Conservation (phyloP, 2,329 filamentous ascomycete genomes). For the Phoma sp. region DNA sequence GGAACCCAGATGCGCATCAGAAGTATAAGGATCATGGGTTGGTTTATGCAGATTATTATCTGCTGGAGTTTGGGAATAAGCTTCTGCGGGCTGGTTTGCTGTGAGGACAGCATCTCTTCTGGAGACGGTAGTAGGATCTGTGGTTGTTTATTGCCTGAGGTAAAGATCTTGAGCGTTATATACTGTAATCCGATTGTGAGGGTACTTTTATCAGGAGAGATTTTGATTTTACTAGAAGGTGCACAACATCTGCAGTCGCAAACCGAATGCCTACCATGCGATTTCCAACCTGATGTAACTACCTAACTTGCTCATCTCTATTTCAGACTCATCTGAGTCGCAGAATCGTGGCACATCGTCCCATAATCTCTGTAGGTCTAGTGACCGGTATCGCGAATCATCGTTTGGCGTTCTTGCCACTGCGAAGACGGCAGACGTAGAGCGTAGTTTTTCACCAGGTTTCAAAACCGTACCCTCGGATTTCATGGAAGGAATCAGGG, state of each 20-base stretch:
- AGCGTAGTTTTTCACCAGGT: background rate
- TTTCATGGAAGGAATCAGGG: slow-evolving; percentile 36
- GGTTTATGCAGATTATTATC: slow-evolving; percentile 59
- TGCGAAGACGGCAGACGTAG: slow-evolving; percentile 35
- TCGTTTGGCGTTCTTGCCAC: slow-evolving; percentile 23
- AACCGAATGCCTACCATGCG: no score
- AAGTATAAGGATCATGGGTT: slow-evolving; percentile 56
- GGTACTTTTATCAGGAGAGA: no score
- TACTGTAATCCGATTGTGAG: no score
- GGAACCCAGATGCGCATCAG: slow-evolving; percentile 54
- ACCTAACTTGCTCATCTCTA: no score
- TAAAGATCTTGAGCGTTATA: no score
- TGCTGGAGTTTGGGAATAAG: slow-evolving; percentile 56
- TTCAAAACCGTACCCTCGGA: background rate
- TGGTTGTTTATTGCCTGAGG: background rate
- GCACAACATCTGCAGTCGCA: no score
- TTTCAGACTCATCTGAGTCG: background rate
- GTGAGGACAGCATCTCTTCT: slow-evolving; percentile 6
- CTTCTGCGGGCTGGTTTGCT: slow-evolving; percentile 47
- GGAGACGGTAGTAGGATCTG: background rate
- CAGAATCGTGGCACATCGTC: slow-evolving; percentile 26
- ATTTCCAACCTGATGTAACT: no score
- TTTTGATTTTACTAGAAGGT: no score
- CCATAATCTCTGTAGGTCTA: slow-evolving; percentile 29
- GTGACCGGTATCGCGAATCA: slow-evolving; percentile 17